These are phyloP conservation scores for Epichloe typhina DNA, from an alignment of 2,329 filamentous ascomycete species.

Conservation along the genomic window DNA sequence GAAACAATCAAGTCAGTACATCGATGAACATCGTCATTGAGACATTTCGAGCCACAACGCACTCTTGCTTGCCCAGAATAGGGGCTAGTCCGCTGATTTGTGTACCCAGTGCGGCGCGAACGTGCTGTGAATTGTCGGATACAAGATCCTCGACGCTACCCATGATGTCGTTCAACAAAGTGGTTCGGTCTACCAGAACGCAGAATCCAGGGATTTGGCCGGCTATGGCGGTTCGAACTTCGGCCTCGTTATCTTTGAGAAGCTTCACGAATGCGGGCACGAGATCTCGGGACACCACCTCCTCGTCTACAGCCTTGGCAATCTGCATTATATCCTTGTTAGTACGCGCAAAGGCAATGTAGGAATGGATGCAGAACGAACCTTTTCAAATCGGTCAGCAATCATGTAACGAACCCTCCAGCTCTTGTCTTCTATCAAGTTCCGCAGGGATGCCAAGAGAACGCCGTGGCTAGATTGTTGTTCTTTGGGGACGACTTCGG, in stretches of 20 bases:
- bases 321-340: conserved; percentile 44
- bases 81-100: conserved; percentile 95
- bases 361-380: conserved; percentile 19
- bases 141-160: conserved; percentile 91
- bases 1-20: neutral
- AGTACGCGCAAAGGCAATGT: neutral
- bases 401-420: conserved; percentile 99
- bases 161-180: conserved; percentile 92
- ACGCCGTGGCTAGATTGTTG: conserved; percentile 95
- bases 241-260: conserved; percentile 93
- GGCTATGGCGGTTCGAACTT: conserved; percentile 91
- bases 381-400: conserved; percentile 95
- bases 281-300: conserved; percentile 85
- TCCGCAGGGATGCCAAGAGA: conserved; percentile 77
- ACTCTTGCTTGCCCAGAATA: conserved; percentile 97
- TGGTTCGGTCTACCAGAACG: conserved; percentile 70
- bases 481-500: conserved; percentile 94
- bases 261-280: conserved; percentile 96
- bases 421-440: conserved; percentile 96
- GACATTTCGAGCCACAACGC: conserved; percentile 22
- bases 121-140: conserved; percentile 91
- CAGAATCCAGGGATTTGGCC: conserved; percentile 98
- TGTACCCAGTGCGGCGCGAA: conserved; percentile 85
- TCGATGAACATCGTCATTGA: neutral
- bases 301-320: conserved; percentile 94